Conservation (phyloP, 202 grass and related monocot species). For the Digitaria exilis region DNA sequence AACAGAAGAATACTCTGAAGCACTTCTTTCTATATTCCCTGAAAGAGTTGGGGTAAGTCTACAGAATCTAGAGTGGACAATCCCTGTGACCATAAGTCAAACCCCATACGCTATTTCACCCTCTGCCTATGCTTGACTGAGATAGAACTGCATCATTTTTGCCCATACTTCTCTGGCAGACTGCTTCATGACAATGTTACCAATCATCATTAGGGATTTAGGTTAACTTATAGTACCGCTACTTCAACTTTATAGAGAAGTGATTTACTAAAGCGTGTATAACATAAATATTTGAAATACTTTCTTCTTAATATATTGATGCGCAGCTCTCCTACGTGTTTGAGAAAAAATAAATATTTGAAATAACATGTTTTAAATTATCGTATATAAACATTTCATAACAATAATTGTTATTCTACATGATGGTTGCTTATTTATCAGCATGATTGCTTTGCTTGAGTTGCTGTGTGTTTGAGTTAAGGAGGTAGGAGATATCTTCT, state of each 20-base stretch:
- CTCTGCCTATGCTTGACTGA: background rate
- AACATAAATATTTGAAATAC: background rate
- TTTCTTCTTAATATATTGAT: no score
- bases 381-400: slow-evolving; percentile 3
- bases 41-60: slow-evolving; percentile 76
- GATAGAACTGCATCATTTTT: background rate
- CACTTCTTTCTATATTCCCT: slow-evolving; percentile 88
- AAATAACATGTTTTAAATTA: background rate
- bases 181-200: slow-evolving; percentile 14
- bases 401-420: background rate
- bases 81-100: background rate
- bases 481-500: background rate
- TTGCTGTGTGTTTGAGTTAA: background rate
- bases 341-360: slow-evolving; percentile 6
- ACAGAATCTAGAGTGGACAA: background rate
- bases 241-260: background rate
- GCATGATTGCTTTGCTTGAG: background rate
- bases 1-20: slow-evolving; percentile 95
- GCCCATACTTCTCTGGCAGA: background rate
- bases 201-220: background rate
- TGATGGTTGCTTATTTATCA: background rate
- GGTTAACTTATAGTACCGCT: background rate
- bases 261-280: background rate
- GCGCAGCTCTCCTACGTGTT: no score
- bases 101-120: background rate